phyloP scores from a whole-genome alignment of 345 rosid species.

The Capsella bursapastoris region DNA sequence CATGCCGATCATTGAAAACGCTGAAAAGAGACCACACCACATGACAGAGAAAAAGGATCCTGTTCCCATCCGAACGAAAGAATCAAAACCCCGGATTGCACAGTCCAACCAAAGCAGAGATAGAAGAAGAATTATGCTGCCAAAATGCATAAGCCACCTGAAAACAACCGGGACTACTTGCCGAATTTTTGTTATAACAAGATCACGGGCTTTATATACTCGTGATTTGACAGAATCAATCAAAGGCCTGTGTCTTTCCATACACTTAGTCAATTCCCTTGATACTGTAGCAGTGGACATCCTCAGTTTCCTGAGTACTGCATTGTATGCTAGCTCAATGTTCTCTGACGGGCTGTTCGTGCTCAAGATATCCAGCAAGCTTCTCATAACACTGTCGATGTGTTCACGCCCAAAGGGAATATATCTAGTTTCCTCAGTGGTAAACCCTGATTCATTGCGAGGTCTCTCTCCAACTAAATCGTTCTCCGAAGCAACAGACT shows the following conservation, averaged over 20 bases:
- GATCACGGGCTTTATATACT: slow-evolving; percentile 52
- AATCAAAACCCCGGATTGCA: slow-evolving; percentile 82
- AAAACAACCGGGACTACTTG: slow-evolving; percentile 61
- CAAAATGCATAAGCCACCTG: slow-evolving; percentile 70
- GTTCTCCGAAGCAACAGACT: slow-evolving; percentile 44
- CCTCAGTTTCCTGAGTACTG: slow-evolving; percentile 53
- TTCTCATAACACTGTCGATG: slow-evolving; percentile 44
- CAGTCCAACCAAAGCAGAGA: slow-evolving; percentile 89
- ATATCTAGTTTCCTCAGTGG: slow-evolving; percentile 47
- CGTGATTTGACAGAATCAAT: slow-evolving; percentile 47
- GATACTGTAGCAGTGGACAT: slow-evolving; percentile 44
- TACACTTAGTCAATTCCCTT: slow-evolving; percentile 57
- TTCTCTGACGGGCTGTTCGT: slow-evolving; percentile 56
- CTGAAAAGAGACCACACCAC: slow-evolving; percentile 91
- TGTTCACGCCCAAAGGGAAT: slow-evolving; percentile 46
- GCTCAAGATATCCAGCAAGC: slow-evolving; percentile 52
- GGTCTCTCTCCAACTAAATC: slow-evolving; percentile 48
- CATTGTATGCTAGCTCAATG: slow-evolving; percentile 53
- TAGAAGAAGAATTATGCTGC: slow-evolving; percentile 72
- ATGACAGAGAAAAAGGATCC: slow-evolving; percentile 77
- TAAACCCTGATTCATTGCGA: slow-evolving; percentile 40
- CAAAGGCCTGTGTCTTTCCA: slow-evolving; percentile 68
- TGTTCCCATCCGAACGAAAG: slow-evolving; percentile 87
- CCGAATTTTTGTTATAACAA: slow-evolving; percentile 55
- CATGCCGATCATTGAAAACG: slow-evolving; percentile 77